Base-by-base conservation (phyloP, 2,329 filamentous ascomycete genomes). In the Lachnellula subtilissima region DNA sequence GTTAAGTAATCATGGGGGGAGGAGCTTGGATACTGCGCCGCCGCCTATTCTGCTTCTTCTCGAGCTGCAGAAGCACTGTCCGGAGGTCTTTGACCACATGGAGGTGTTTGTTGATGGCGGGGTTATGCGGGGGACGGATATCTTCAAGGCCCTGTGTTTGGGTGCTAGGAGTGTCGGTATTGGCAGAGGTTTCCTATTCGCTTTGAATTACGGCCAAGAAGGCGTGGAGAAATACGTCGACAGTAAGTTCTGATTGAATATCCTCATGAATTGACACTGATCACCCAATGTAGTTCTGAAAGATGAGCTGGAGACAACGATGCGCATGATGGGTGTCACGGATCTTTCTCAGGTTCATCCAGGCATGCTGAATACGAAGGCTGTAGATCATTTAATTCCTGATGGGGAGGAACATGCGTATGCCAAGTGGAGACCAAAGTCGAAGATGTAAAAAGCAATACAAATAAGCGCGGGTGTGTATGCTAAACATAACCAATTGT, bases 1-100 rank as follows among this genome's bases (percentile, higher is more conserved):
- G 1, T 74, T 90, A 1, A 82, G 78, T 14, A 91, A 91, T 62
- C 87, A 91, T 67, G 87, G 86, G 1, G 87, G 87, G 0, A 71
- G 87, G 40, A 77, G 72, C 51, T 65, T 78, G 1, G 78, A 82
- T 56, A 81, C 67, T 62, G 73, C 76, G 0, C 76, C 80, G 2
- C 73, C 85, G 0, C 76, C 80, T 0, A 75, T 88, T 32, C 67
- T 87, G 36, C 77, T 83, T 0, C 66, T 88, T 4, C 70, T 88
- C 1, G 85, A 89, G 70, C 74, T 88, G 58, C 83, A 83, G 55
- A 77, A 77, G 61, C 79, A 78, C 60, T 83, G 79, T 43, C 84
- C 85, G 0, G 74, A 81, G 53, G 75, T 88, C 0, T 83, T 88
- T 51, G 76, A 78, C 25, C 70, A 71, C 52, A 74, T 87, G 67